Evolutionary conservation across 163 green algal genomes (phyloP).

Genomic region (Chlamydomonas reinhardtii): DNA sequence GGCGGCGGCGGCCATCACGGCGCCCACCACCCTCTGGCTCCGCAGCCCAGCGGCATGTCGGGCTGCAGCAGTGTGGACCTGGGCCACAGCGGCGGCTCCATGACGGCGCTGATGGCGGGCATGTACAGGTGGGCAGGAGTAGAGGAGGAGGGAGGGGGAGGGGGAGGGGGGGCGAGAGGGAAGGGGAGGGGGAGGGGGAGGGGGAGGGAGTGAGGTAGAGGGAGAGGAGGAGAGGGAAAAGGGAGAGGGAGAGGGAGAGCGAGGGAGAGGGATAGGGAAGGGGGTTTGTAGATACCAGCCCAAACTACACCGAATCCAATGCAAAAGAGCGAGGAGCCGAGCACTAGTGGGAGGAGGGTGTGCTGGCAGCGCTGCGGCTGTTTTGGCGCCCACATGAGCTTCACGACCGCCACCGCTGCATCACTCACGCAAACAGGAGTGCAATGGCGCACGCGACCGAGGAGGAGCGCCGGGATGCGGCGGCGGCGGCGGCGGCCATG

Average conservation of each 20-base stretch:
- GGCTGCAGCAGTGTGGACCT: not conserved
- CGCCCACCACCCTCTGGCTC: too few relatives aligned
- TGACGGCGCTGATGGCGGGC: constrained; percentile 22
- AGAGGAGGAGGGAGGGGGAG: not conserved
- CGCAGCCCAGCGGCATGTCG: not conserved
- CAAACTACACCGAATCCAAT: not conserved
- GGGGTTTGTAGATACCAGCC: too few relatives aligned
- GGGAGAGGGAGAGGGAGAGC: too few relatives aligned
- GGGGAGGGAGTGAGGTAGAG: too few relatives aligned
- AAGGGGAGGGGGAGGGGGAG: too few relatives aligned
- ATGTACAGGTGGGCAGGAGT: constrained; percentile 23
- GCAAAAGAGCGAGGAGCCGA: too few relatives aligned
- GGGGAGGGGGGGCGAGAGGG: not conserved
- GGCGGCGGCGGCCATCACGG: too few relatives aligned
- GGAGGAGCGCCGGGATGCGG: not conserved
- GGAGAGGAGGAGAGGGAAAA: not conserved
- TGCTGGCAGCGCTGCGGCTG: too few relatives aligned
- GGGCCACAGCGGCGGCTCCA: not conserved
- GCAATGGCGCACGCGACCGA: not conserved
- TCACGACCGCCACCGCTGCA: not conserved
- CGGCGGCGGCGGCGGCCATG: too few relatives aligned
- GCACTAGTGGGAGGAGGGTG: too few relatives aligned
- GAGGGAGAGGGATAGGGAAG: not conserved
- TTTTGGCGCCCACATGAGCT: too few relatives aligned
- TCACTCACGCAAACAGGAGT: not conserved